These are phyloP conservation scores for Sporothrix sp. DNA, from an alignment of 2,329 filamentous ascomycete genomes.

Conservation along the genomic window DNA sequence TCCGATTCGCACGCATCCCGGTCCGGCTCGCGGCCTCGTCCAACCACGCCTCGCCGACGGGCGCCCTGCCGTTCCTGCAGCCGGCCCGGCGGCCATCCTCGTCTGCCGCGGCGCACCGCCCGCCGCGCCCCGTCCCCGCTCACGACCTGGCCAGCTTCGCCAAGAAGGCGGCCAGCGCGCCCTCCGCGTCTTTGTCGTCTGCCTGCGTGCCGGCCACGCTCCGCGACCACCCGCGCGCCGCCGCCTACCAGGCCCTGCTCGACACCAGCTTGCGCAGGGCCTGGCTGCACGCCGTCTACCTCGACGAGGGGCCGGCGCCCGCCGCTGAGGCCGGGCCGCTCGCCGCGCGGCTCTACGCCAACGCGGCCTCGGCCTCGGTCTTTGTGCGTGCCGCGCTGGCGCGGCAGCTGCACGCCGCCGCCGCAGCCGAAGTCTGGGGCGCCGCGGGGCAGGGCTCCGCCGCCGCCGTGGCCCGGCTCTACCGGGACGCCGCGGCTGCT, in stretches of 20 bases:
- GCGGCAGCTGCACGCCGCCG: slow-evolving; percentile 60
- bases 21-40: slow-evolving; percentile 63
- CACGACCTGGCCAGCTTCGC: slow-evolving; percentile 20
- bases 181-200: background rate
- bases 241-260: slow-evolving; percentile 70
- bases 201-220: background rate
- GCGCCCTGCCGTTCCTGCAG: slow-evolving; percentile 79
- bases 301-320: slow-evolving; percentile 28
- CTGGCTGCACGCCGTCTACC: slow-evolving; percentile 80
- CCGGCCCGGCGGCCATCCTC: slow-evolving; percentile 30
- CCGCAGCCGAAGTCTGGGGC: slow-evolving; percentile 47
- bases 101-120: slow-evolving; percentile 13
- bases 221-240: slow-evolving; percentile 38
- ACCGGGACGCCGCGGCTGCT: slow-evolving; percentile 35
- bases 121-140: slow-evolving; percentile 20
- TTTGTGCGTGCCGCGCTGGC: slow-evolving; percentile 55
- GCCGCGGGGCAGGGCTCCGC: slow-evolving; percentile 28
- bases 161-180: slow-evolving; percentile 3
- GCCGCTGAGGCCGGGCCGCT: slow-evolving; percentile 49
- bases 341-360: slow-evolving; percentile 62
- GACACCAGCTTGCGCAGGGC: slow-evolving; percentile 71
- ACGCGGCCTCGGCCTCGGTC: slow-evolving; percentile 46
- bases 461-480: slow-evolving; percentile 30
- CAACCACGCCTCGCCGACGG: slow-evolving; percentile 87
- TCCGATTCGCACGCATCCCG: slow-evolving; percentile 63